Evolutionary conservation across 1,284 basidiomycete genomes (phyloP).

Genomic region (Leccinum proliferum): DNA sequence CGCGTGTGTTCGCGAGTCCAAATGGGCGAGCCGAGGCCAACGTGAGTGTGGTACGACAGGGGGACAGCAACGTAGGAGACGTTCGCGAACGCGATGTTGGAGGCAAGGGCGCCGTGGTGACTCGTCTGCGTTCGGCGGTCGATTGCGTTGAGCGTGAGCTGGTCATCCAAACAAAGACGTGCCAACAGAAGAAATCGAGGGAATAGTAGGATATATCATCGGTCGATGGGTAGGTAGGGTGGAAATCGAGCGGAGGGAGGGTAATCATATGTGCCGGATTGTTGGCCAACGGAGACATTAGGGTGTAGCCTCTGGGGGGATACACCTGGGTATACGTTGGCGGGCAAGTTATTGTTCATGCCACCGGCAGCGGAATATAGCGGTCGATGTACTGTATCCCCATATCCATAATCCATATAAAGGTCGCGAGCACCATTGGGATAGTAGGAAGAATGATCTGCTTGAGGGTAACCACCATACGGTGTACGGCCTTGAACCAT

Average conservation of each 20-base stretch:
- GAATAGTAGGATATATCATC: conserved; percentile 50
- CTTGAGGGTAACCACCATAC: conserved; percentile 47
- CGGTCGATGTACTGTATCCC: conserved; percentile 44
- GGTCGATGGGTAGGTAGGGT: conserved; percentile 45
- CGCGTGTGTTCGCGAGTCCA: no score
- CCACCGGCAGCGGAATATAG: conserved; percentile 44
- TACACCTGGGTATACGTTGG: conserved; percentile 44
- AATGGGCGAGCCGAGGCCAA: no score
- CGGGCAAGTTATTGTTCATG: conserved; percentile 37
- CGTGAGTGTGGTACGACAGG: no score
- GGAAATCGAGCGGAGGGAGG: conserved; percentile 40
- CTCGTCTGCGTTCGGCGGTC: no score
- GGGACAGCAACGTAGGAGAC: no score
- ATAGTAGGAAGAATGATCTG: conserved; percentile 56
- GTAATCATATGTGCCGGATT: conserved; percentile 56
- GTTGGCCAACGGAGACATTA: conserved; percentile 41
- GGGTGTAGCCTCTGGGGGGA: conserved; percentile 42
- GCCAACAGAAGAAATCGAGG: conserved; percentile 40
- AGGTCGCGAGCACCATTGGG: conserved; percentile 40
- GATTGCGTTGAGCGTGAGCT: no score
- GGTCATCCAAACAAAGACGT: no score
- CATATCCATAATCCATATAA: conserved; percentile 49
- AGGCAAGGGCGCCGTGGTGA: no score
- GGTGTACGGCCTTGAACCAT: conserved; percentile 42
- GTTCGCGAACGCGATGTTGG: no score